Evolutionary conservation across 495 filamentous ascomycete genomes (phyloP).

Genomic region (Stereocaulon alpinum): DNA sequence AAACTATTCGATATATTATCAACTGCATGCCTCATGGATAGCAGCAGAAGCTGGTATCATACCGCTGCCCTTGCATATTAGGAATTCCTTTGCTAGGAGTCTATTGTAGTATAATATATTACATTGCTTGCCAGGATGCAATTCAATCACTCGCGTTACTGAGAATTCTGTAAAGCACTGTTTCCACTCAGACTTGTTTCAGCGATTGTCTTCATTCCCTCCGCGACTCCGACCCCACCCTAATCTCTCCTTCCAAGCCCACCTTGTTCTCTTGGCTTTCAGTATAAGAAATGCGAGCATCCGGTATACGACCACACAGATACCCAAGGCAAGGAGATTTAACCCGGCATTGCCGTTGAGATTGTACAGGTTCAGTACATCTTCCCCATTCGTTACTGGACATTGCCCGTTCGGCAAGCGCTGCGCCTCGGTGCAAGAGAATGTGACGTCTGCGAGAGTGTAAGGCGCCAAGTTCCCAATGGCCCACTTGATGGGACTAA

Average conservation of each 20-base stretch:
- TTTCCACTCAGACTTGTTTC: background rate
- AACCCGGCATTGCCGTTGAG: constrained; percentile 44
- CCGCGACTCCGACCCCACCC: constrained; percentile 12
- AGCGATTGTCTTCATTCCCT: background rate
- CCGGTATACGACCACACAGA: constrained; percentile 52
- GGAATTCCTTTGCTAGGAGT: too few species aligned
- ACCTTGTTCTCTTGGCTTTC: constrained; percentile 35
- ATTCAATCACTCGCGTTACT: too few species aligned
- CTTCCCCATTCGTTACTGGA: constrained; percentile 48
- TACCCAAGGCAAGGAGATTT: constrained; percentile 50
- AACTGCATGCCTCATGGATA: too few species aligned
- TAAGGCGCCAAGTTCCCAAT: constrained; percentile 53
- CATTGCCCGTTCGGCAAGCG: constrained; percentile 46
- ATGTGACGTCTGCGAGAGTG: constrained; percentile 42
- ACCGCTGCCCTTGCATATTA: too few species aligned
- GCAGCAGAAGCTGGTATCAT: too few species aligned
- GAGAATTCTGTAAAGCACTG: background rate
- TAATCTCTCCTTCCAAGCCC: constrained; percentile 22
- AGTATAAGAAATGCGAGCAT: constrained; percentile 52
- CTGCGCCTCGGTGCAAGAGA: constrained; percentile 47
- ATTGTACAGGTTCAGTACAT: constrained; percentile 54
- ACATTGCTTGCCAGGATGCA: too few species aligned
- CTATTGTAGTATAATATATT: too few species aligned
- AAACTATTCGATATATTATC: too few species aligned
- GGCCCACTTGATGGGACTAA: constrained; percentile 58